Conservation (phyloP, 208 protist species). For the Trypanosomatidae sp. region DNA sequence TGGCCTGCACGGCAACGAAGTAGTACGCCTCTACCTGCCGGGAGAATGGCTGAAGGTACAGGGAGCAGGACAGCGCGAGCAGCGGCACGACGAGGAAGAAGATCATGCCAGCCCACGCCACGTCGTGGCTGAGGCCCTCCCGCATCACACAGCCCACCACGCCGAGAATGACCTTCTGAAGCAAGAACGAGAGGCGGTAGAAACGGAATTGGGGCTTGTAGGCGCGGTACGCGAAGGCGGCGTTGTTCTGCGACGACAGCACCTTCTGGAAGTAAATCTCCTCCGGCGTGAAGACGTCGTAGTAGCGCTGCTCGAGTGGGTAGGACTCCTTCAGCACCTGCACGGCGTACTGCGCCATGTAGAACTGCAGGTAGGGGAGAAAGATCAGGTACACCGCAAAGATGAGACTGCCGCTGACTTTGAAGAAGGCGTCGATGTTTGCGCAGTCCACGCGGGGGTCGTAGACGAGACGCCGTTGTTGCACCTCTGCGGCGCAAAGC, state of each 20-base stretch:
- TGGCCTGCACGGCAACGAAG: constrained; percentile 40
- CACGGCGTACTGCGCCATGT: constrained; percentile 43
- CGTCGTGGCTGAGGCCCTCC: constrained; percentile 7
- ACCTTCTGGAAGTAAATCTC: constrained; percentile 76
- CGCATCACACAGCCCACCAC: constrained; percentile 42
- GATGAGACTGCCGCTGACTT: constrained; percentile 29
- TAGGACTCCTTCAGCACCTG: constrained; percentile 56
- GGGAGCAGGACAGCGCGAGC: constrained; percentile 30
- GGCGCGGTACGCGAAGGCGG: constrained; percentile 53
- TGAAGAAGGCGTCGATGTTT: constrained; percentile 42
- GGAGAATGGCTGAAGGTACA: constrained; percentile 44
- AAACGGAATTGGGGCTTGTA: constrained; percentile 59
- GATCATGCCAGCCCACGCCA: constrained; percentile 40
- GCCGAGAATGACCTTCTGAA: constrained; percentile 66
- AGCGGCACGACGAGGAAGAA: constrained; percentile 48
- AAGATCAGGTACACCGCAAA: constrained; percentile 43
- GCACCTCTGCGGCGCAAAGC: constrained; percentile 29
- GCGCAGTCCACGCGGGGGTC: constrained; percentile 53
- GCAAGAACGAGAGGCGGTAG: constrained; percentile 55
- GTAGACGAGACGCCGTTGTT: constrained; percentile 43
- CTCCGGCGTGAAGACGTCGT: constrained; percentile 50
- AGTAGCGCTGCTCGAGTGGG: constrained; percentile 57
- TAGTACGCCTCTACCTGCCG: constrained; percentile 52
- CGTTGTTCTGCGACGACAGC: constrained; percentile 50
- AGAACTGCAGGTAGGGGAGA: constrained; percentile 55